phyloP scores from a whole-genome alignment of 2,329 filamentous ascomycete species.

The Fusarium siculi region DNA sequence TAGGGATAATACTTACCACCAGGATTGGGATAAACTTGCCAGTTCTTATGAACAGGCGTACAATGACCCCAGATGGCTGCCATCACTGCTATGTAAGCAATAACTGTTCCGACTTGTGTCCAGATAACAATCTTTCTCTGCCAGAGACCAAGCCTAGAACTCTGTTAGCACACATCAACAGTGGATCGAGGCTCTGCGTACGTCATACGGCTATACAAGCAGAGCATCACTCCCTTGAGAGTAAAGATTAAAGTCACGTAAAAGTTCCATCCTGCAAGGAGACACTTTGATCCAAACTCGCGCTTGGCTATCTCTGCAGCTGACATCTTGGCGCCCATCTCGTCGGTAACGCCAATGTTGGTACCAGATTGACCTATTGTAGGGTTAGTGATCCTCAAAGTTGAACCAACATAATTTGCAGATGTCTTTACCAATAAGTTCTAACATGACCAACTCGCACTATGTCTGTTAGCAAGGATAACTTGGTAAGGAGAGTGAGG shows the following conservation, averaged over 20 bases:
- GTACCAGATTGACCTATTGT: conserved; percentile 51
- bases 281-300: conserved; percentile 49
- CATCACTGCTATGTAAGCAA: conserved; percentile 49
- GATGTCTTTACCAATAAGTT: conserved; percentile 46
- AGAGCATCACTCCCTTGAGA: conserved; percentile 56
- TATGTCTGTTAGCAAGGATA: conserved; percentile 15
- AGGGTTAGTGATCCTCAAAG: conserved; percentile 12
- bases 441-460: conserved; percentile 47
- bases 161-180: not conserved
- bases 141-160: conserved; percentile 48
- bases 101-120: conserved; percentile 43
- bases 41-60: conserved; percentile 51
- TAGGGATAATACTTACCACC: conserved; percentile 45
- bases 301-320: conserved; percentile 44
- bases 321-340: conserved; percentile 46
- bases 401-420: not conserved
- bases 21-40: conserved; percentile 55
- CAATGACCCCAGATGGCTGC: conserved; percentile 51
- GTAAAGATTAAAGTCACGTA: conserved; percentile 56
- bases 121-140: conserved; percentile 53
- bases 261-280: conserved; percentile 53
- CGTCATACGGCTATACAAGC: conserved; percentile 56
- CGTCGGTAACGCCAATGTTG: conserved; percentile 50
- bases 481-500: not conserved
- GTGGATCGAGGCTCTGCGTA: conserved; percentile 37